These are phyloP conservation scores for Gossypium ekmanianum DNA, from an alignment of 345 rosid species.

Conservation along the genomic window DNA sequence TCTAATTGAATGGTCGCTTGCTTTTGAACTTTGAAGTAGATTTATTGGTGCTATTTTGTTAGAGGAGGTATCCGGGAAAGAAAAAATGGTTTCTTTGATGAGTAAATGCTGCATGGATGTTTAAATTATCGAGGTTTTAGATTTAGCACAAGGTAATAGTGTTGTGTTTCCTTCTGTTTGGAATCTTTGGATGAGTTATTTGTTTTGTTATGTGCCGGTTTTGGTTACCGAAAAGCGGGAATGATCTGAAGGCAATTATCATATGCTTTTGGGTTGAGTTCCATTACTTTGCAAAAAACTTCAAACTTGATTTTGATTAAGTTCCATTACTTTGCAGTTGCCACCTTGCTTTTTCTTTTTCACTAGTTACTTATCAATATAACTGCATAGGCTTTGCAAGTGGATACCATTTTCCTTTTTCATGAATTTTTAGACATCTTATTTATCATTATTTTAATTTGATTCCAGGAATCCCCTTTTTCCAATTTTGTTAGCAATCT, in stretches of 20 bases:
- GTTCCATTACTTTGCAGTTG: background rate
- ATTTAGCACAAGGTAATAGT: background rate
- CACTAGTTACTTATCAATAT: background rate
- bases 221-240: background rate
- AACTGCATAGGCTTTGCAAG: background rate
- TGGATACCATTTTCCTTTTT: background rate
- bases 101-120: background rate
- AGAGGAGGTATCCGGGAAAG: background rate
- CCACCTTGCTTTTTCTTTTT: background rate
- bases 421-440: background rate
- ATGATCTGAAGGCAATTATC: background rate
- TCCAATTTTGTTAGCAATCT: slow-evolving; percentile 36
- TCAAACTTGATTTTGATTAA: background rate
- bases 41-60: background rate
- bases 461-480: slow-evolving; percentile 45
- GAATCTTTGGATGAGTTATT: background rate
- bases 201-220: slow-evolving; percentile 3
- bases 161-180: background rate
- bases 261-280: background rate
- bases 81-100: background rate
- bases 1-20: background rate
- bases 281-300: background rate
- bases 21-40: background rate
- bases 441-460: slow-evolving; percentile 14
- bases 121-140: background rate